These are phyloP conservation scores for Zygoascus flipseniorum DNA, from an alignment of 805 yeast species.

Conservation along the genomic window DNA sequence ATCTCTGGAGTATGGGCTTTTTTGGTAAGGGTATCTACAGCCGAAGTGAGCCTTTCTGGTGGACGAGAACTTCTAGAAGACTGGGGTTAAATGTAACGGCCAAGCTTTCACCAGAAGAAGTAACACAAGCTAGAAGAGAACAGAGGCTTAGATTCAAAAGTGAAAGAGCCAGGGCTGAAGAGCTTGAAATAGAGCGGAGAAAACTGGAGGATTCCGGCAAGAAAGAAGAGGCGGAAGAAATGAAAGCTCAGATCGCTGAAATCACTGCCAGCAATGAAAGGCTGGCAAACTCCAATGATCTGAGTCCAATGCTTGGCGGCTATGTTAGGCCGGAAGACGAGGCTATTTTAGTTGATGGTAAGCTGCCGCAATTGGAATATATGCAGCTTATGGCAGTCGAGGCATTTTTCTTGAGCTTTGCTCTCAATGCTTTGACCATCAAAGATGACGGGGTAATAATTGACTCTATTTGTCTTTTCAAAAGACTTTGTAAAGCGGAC, in stretches of 20 bases:
- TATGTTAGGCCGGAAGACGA: constrained; percentile 32
- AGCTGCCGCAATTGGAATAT: constrained; percentile 27
- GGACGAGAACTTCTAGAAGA: constrained; percentile 50
- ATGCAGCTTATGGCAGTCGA: constrained; percentile 73
- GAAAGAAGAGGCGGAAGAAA: constrained; percentile 22
- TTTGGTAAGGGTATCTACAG: constrained; percentile 90
- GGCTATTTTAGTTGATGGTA: constrained; percentile 24
- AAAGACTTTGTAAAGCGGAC: constrained; percentile 12
- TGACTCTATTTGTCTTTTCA: constrained; percentile 24
- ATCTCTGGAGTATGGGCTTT: constrained; percentile 78
- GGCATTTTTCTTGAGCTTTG: constrained; percentile 57
- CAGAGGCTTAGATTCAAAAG: constrained; percentile 66
- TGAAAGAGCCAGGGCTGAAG: constrained; percentile 55
- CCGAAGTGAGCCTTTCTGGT: constrained; percentile 91
- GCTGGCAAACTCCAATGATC: not conserved
- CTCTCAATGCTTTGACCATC: constrained; percentile 41
- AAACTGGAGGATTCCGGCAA: constrained; percentile 31
- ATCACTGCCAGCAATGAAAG: not conserved
- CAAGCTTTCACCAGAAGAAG: constrained; percentile 51
- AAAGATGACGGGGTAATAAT: constrained; percentile 17
- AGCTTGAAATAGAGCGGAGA: constrained; percentile 34
- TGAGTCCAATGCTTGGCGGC: not conserved
- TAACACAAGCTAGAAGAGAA: constrained; percentile 62
- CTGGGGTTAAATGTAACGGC: constrained; percentile 38
- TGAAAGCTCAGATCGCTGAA: not conserved